Conservation (phyloP, 2,329 filamentous ascomycete genomes). For the Fusarium pseudocircinatum region DNA sequence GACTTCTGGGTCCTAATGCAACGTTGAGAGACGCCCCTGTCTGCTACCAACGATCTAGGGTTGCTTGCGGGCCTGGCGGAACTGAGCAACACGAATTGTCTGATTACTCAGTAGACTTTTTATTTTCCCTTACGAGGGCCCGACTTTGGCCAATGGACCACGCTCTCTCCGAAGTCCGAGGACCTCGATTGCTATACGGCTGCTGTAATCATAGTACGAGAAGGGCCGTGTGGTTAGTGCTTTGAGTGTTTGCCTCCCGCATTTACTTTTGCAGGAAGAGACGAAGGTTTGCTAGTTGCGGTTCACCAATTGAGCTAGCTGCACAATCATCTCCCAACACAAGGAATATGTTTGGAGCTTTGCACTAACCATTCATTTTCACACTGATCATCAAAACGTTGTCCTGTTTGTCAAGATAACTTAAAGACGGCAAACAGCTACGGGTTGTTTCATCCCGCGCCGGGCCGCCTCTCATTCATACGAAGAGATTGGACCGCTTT, state of each 20-base stretch:
- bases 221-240: neutral
- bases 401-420: neutral
- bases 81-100: neutral
- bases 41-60: neutral
- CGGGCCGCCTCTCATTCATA: slow-evolving; percentile 22
- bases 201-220: neutral
- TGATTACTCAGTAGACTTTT: neutral
- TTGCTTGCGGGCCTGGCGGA: neutral
- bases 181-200: neutral
- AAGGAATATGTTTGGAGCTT: slow-evolving; percentile 7
- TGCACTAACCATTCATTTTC: slow-evolving; percentile 4
- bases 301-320: slow-evolving; percentile 14
- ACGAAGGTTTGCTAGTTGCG: slow-evolving; percentile 28
- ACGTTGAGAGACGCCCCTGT: neutral
- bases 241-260: neutral
- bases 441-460: slow-evolving; percentile 20
- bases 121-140: neutral
- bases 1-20: slow-evolving; percentile 10
- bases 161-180: neutral
- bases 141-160: neutral
- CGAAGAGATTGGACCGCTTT: slow-evolving; percentile 7
- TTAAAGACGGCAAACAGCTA: neutral
- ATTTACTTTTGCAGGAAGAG: neutral
- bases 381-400: slow-evolving; percentile 2
- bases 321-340: slow-evolving; percentile 19